phyloP scores from a whole-genome alignment of 2,329 filamentous ascomycete species.

The Arthrobotrys sphaeroides region DNA sequence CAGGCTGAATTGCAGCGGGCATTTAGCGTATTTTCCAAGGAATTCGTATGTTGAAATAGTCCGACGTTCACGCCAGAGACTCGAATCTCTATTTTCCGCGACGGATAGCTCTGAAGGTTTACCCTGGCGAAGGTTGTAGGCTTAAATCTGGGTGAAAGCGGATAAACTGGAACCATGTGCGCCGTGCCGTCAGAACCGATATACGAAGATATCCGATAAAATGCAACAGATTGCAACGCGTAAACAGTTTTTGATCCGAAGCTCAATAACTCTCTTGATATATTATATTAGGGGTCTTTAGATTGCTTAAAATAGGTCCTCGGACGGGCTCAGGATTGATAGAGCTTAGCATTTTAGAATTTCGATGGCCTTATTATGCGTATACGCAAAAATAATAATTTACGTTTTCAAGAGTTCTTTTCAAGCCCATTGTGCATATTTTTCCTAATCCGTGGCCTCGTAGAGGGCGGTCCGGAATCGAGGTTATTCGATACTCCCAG shows the following conservation, averaged over 20 bases:
- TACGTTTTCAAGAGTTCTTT: too few species aligned
- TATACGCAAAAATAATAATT: too few species aligned
- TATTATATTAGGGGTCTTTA: not conserved
- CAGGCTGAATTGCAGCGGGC: constrained; percentile 36
- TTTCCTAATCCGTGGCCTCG: too few species aligned
- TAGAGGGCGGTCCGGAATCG: too few species aligned
- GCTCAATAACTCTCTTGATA: too few species aligned
- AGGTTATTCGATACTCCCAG: too few species aligned
- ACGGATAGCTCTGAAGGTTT: constrained; percentile 6
- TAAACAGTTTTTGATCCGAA: not conserved
- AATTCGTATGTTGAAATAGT: constrained; percentile 8
- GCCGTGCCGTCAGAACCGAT: constrained; percentile 14
- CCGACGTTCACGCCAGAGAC: constrained; percentile 2
- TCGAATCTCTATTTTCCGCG: constrained; percentile 20
- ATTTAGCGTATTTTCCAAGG: not conserved
- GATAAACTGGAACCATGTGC: constrained; percentile 36
- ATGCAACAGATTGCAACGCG: constrained; percentile 16
- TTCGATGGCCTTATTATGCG: too few species aligned
- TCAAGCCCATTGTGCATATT: too few species aligned
- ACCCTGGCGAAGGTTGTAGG: not conserved
- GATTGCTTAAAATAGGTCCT: not conserved
- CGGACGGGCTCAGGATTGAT: not conserved
- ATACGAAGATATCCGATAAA: not conserved
- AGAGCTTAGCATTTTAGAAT: too few species aligned
- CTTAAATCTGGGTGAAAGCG: constrained; percentile 35